Evolutionary conservation across 352 stramenopile genomes (phyloP).

Genomic region (Globisporangium mamillatum): DNA sequence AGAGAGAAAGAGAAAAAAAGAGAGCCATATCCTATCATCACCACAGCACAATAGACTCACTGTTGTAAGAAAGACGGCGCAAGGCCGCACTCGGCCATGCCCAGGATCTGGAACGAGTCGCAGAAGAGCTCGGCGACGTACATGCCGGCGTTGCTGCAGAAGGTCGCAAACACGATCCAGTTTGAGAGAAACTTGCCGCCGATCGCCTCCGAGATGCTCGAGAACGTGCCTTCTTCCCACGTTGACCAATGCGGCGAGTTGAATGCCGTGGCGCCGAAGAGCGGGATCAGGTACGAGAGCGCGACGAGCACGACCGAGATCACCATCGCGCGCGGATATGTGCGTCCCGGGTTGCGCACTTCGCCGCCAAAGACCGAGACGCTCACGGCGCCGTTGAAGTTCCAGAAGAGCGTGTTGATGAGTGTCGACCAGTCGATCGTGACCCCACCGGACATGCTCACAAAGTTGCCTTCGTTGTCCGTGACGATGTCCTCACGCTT

Average conservation of each 20-base stretch:
- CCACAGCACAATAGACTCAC: conserved; percentile 43
- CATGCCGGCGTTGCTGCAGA: conserved; percentile 88
- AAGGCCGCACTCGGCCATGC: conserved; percentile 82
- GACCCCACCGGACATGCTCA: conserved; percentile 36
- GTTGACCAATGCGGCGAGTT: conserved; percentile 58
- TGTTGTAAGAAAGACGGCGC: conserved; percentile 78
- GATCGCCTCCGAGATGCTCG: conserved; percentile 76
- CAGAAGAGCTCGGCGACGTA: conserved; percentile 93
- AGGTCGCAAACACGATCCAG: conserved; percentile 88
- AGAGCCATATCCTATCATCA: conserved; percentile 32
- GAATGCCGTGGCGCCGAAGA: conserved; percentile 78
- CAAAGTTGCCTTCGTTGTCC: conserved; percentile 30
- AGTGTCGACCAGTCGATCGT: conserved; percentile 75
- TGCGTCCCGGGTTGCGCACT: conserved; percentile 71
- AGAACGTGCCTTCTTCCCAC: conserved; percentile 91
- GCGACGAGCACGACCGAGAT: conserved; percentile 76
- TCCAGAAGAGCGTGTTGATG: conserved; percentile 96
- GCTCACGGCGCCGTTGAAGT: conserved; percentile 91
- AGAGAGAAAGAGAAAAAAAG: neutral
- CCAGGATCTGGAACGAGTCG: conserved; percentile 88
- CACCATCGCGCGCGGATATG: conserved; percentile 84
- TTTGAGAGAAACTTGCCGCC: conserved; percentile 82
- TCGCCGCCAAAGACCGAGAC: conserved; percentile 89
- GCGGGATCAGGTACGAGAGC: conserved; percentile 84
- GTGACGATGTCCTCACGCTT: conserved; percentile 34